Percentiles rank a stretch among this genome's conserved stretches.
Evolutionary conservation across 257 asterid species (phyloP).

Genomic region (Mentha longifolia): DNA sequence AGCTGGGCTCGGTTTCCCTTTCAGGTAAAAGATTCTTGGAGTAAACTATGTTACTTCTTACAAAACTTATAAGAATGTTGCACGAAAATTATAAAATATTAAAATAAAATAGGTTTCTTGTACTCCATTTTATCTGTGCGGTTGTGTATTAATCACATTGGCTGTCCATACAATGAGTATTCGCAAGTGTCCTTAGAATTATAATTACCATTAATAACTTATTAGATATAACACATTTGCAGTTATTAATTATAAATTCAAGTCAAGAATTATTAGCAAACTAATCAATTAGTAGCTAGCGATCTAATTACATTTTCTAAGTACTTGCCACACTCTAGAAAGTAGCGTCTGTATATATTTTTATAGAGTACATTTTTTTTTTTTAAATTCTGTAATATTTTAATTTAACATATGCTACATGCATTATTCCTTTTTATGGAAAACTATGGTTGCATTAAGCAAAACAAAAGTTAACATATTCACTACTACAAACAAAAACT

Average conservation of each 20-base stretch:
- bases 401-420: no score
- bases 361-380: no score
- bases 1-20: no score
- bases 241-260: not conserved
- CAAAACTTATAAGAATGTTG: not conserved
- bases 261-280: not conserved
- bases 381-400: no score
- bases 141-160: constrained; percentile 11
- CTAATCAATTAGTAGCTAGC: not conserved
- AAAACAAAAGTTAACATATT: no score
- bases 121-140: no score
- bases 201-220: not conserved
- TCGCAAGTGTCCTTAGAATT: not conserved
- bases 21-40: no score
- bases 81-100: not conserved
- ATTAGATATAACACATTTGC: not conserved
- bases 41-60: not conserved
- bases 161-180: not conserved
- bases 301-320: not conserved
- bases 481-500: no score
- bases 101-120: constrained; percentile 15
- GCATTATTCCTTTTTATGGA: no score
- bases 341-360: no score
- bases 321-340: no score
- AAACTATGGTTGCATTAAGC: no score